Evolutionary conservation across 176 grass and related monocot genomes (phyloP), one percentile per base, ranked within the genome.

Genomic region (Raddia guianensis): DNA sequence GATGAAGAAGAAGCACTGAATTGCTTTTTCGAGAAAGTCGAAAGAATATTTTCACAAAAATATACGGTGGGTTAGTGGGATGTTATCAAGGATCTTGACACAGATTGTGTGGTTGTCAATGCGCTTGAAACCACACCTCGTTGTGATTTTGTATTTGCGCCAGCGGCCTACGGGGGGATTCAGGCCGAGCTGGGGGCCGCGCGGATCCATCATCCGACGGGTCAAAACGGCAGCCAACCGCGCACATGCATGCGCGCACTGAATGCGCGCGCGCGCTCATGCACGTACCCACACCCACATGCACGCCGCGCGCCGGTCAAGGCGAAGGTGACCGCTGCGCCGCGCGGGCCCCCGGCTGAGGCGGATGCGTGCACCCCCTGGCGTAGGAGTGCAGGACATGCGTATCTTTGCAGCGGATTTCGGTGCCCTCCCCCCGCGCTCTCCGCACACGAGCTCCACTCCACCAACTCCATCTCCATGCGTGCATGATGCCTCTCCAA

Each of bases 341-440:
- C 71, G 42, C 75, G 61, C 45, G 32, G 21, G 61, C 5, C 58
- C 42, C 56, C 50, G 43, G 71, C 72, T 76, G 68, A 16, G 32
- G 51, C 49, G 27, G 27, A 27, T 27, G 27, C 27, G 27, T 27
- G 27, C 27, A 27, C 27, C 27, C 27, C 27, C 27, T 27, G 27
- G 27, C 27, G 27, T 27, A 27, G 27, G 27, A 27, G 27, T 27
- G 20, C 19, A 40, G 3, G 80, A 73, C 86, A 84, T 49, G 51
- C 86, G n/a, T 79, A 84, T 88, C 86, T 27, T 34, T 68, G 49
- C 51, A 60, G 75, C 74, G 44, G 75, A 83, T 79, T 67, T 50
- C 72, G 64, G 72, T 14, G 83, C 27, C 49, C 52, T 49, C 33
- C 33, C 2, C 35, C 58, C 9, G 48, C 66, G 0, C 27, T 27